Base-by-base conservation (phyloP, 148 eudicot genomes). In the Arbutus unedo region DNA sequence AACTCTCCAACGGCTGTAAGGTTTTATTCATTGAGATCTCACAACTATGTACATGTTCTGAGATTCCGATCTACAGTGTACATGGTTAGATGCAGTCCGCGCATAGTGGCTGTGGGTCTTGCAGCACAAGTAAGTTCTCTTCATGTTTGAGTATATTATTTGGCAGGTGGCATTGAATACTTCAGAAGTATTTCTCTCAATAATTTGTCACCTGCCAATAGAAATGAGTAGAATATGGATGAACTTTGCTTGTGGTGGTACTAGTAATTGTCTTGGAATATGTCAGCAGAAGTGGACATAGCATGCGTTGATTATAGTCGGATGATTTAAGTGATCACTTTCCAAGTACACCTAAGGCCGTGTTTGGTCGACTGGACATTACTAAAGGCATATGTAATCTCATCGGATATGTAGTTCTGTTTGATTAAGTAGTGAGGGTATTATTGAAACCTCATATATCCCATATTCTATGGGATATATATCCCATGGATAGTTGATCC, bases 61-160 rank as follows among this genome's bases (percentile, higher is more conserved):
- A 85, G 94, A 81, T 95, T 95, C 73, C 93, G 96, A 44, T 93
- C 98, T 25, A 86, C 98, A 47, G 96, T 95, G 47, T 87, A 87
- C 70, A 92, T 91, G 89, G 91, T 95, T 86, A 91, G 95, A 82
- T 96, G 99, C 90, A 94, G 99, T 86, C 91, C 95, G 70, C 94
- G 92, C 56, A 89, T 94, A 79, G 93, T 96, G 79, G 99, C 99
- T 81, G 92, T 96, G 66, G 97, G 98, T 83, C 98, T 96, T 85
- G 89, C 92, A 80, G 89, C 96, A 77, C 98, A 96, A 88, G 99
- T 96, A 88, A 87, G 94, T 77, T 83, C 81, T 19, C 5, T 55
- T 68, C 78, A n/a, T 11, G 60, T 48, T 66, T 31, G 5, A 16
- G 38, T 67, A 10, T 43, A 49, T 72, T 48, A 64, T 70, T 71